A percentile compares a stretch with the other conserved stretches of the same genome.
Conservation (phyloP, 768 basidiomycete species). For the Amanita molliuscula region DNA sequence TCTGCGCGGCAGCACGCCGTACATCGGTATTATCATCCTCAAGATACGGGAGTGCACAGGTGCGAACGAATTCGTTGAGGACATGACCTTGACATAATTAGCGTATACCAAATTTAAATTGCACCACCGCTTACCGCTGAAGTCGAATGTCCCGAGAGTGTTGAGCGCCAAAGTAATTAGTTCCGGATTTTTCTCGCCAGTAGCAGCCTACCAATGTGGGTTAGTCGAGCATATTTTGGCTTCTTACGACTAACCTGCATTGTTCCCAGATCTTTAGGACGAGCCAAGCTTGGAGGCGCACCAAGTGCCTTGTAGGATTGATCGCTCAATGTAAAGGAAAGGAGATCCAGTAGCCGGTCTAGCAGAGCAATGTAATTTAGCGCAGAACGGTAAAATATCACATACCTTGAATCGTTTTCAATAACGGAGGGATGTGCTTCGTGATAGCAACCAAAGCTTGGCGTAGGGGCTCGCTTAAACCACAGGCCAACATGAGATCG, state of each 20-base stretch:
- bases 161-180: slow-evolving; percentile 72
- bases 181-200: slow-evolving; percentile 55
- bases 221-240: slow-evolving; percentile 5
- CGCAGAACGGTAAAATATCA: background rate
- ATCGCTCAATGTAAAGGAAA: slow-evolving; percentile 74
- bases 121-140: slow-evolving; percentile 52
- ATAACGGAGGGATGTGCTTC: slow-evolving; percentile 77
- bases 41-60: slow-evolving; percentile 83
- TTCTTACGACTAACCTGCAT: slow-evolving; percentile 29
- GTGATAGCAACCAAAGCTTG: slow-evolving; percentile 81
- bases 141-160: slow-evolving; percentile 89
- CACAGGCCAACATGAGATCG: slow-evolving; percentile 93
- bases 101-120: background rate
- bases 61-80: slow-evolving; percentile 92
- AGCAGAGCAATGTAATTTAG: background rate
- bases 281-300: slow-evolving; percentile 55
- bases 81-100: slow-evolving; percentile 55
- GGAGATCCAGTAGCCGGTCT: slow-evolving; percentile 85
- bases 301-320: slow-evolving; percentile 84
- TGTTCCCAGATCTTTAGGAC: slow-evolving; percentile 40
- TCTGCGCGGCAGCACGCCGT: slow-evolving; percentile 79
- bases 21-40: slow-evolving; percentile 89
- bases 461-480: slow-evolving; percentile 80
- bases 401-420: slow-evolving; percentile 86
- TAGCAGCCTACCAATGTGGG: slow-evolving; percentile 23